A percentile compares a stretch with the other conserved stretches of the same genome.
phyloP scores from a whole-genome alignment of 2,329 filamentous ascomycete species.

The Claviceps humidiphila region DNA sequence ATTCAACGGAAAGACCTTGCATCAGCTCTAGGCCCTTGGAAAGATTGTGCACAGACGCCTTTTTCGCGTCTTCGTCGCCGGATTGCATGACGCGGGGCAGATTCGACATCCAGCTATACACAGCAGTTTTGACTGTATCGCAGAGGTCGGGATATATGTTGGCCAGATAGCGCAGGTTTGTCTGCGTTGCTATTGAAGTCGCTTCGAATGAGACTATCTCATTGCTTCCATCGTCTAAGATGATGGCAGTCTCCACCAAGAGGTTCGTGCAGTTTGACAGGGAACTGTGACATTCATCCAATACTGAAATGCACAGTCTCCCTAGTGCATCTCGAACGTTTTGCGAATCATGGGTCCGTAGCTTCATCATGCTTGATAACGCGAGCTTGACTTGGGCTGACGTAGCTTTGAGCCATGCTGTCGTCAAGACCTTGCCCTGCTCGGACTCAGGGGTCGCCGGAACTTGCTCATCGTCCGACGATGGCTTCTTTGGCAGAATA shows the following conservation, averaged over 20 bases:
- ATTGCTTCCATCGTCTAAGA: slow-evolving; percentile 43
- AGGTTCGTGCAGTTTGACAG: slow-evolving; percentile 56
- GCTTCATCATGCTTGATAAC: slow-evolving; percentile 60
- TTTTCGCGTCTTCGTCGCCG: slow-evolving; percentile 67
- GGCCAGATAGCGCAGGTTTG: slow-evolving; percentile 47
- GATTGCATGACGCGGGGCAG: slow-evolving; percentile 74
- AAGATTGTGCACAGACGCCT: slow-evolving; percentile 61
- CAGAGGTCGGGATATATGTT: slow-evolving; percentile 47
- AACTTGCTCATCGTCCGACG: slow-evolving; percentile 11
- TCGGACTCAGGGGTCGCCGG: slow-evolving; percentile 10
- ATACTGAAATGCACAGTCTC: slow-evolving; percentile 56
- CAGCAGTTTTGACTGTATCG: slow-evolving; percentile 52
- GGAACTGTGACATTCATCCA: slow-evolving; percentile 67
- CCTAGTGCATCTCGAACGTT: slow-evolving; percentile 58
- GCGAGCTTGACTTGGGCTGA: slow-evolving; percentile 71
- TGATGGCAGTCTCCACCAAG: slow-evolving; percentile 69
- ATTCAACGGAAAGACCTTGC: slow-evolving; percentile 48
- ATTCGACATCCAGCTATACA: slow-evolving; percentile 71
- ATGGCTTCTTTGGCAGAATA: slow-evolving; percentile 22
- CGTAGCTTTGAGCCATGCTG: slow-evolving; percentile 68
- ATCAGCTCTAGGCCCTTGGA: slow-evolving; percentile 58
- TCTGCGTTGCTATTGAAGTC: slow-evolving; percentile 23
- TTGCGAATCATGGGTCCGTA: slow-evolving; percentile 55
- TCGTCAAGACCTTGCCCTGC: slow-evolving; percentile 27
- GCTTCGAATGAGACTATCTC: slow-evolving; percentile 10